phyloP scores from a whole-genome alignment of 2,329 filamentous ascomycete genomes.

The Clonostachys byssicola region DNA sequence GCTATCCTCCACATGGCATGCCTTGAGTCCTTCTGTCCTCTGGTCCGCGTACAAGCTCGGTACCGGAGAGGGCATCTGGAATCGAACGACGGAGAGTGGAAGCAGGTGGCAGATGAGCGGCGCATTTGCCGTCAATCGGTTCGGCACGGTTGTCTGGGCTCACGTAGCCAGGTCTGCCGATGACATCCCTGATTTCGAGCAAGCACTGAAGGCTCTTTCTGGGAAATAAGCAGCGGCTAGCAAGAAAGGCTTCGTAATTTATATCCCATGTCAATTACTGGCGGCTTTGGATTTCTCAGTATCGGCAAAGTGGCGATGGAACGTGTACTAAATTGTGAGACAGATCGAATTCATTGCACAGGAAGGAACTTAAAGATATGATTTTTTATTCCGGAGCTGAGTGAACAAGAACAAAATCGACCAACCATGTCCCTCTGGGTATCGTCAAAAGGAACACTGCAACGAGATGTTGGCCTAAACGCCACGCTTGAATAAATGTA shows the following conservation, averaged over 20 bases:
- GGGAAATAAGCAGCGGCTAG: conserved; percentile 1
- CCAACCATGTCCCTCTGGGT: too few relatives aligned
- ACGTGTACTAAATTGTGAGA: too few relatives aligned
- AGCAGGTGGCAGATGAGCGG: conserved; percentile 66
- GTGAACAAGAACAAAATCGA: too few relatives aligned
- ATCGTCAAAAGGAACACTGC: too few relatives aligned
- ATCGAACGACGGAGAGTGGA: conserved; percentile 60
- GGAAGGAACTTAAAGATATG: too few relatives aligned
- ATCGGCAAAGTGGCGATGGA: too few relatives aligned
- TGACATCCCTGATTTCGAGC: conserved; percentile 21
- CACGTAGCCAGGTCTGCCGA: conserved; percentile 21
- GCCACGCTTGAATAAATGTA: neutral
- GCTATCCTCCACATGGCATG: conserved; percentile 55
- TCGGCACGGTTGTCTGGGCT: conserved; percentile 21
- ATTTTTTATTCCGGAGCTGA: too few relatives aligned
- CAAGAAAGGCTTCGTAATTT: too few relatives aligned
- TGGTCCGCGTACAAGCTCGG: conserved; percentile 54
- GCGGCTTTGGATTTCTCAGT: too few relatives aligned
- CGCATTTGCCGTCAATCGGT: conserved; percentile 46
- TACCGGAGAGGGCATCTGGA: conserved; percentile 61
- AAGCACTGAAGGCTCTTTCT: conserved; percentile 17
- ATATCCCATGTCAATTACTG: too few relatives aligned
- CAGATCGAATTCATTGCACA: too few relatives aligned
- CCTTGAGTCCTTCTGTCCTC: conserved; percentile 54
- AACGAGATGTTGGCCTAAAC: too few relatives aligned